Evolutionary conservation across 169 alveolate species (phyloP), one percentile per base, ranked within the genome.

Genomic region (Eimeria necatrix): DNA sequence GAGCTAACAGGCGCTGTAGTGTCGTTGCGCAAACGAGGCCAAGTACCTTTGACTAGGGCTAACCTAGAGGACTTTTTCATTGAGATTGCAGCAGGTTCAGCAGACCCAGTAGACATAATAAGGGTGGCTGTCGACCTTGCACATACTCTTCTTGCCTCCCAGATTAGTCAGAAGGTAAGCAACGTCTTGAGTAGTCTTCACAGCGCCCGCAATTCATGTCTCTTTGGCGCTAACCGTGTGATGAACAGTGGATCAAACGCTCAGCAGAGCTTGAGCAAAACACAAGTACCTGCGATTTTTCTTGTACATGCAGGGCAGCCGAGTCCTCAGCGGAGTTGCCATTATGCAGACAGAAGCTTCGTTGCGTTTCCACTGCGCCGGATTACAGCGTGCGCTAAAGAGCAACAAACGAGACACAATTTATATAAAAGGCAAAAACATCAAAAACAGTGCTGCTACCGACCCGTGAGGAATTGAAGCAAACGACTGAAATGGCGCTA

Each of bases 91-190:
- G 78, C 78, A 12, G 32, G 46, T 7, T 14, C 78, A 18, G 78
- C 12, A 18, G 78, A 68, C 78, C 78, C 78, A 68, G 78, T 68
- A 12, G 78, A 68, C n/a, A 24, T 68, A 0, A 68, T 68, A 18
- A 16, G 78, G 14, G n/a, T 68, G 78, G 78, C 78, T 18, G 78
- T 68, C 41, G 78, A 68, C 32, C 78, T 68, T 16, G 78, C 78
- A n/a, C 12, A 68, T n/a, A 68, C 78, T 14, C 32, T 68, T 18
- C 78, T 68, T 18, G 78, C 32, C n/a, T 7, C 32, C 12, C 12
- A n/a, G 32, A 12, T 14, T n/a, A 8, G 12, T n/a, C 78, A 68
- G 14, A 68, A 68, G 78, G 78, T 68, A n/a, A 18, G 68, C 20
- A 56, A 32, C 41, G 0, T 32, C 41, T 32, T 32, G 41, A 32